These are phyloP conservation scores for Omphalea diandra DNA, from an alignment of 441 rosid genomes.

Conservation along the genomic window DNA sequence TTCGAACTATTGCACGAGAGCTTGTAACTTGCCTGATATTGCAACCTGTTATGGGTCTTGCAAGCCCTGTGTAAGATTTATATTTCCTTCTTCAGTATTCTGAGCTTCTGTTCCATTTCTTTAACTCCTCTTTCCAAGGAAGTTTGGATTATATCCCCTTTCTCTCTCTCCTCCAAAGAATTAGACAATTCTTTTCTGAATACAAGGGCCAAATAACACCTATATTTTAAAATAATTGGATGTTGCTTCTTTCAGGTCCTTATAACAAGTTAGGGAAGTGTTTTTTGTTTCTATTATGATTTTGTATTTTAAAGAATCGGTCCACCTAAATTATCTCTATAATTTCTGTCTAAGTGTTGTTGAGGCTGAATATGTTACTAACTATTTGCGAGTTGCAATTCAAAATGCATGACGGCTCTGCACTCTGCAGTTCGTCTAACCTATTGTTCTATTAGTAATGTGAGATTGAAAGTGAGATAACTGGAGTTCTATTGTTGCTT, in stretches of 20 bases:
- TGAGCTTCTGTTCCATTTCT: neutral
- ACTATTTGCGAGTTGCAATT: neutral
- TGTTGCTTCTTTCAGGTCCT: conserved; percentile 9
- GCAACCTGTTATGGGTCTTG: conserved; percentile 86
- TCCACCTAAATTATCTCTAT: neutral
- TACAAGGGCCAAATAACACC: neutral
- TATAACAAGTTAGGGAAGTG: neutral
- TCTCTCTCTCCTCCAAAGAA: neutral
- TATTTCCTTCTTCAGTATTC: conserved; percentile 11
- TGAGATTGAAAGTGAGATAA: neutral
- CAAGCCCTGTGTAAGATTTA: conserved; percentile 76
- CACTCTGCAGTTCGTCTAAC: neutral
- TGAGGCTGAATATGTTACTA: neutral
- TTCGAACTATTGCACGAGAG: conserved; percentile 90
- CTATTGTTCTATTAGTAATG: neutral
- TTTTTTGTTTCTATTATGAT: neutral
- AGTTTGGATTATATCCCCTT: neutral
- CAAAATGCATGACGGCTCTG: neutral
- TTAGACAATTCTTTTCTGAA: neutral
- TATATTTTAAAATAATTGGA: neutral
- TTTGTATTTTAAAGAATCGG: neutral
- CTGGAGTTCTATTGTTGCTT: neutral
- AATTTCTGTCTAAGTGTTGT: neutral
- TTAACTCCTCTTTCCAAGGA: neutral
- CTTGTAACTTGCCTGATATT: conserved; percentile 90